These are phyloP conservation scores for Suillus subaureus DNA, from an alignment of 768 basidiomycete genomes.

Conservation along the genomic window DNA sequence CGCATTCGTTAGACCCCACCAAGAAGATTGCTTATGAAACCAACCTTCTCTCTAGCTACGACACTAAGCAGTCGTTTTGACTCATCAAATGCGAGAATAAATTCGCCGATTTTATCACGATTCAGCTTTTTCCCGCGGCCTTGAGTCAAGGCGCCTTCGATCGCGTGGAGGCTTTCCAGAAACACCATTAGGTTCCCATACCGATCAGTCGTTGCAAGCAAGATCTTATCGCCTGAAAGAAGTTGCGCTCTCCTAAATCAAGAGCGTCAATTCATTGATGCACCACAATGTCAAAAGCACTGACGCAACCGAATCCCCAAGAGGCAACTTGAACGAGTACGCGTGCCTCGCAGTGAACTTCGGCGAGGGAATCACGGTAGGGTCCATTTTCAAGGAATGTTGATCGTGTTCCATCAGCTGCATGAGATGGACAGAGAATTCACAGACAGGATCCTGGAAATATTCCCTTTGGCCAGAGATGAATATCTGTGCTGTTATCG, in stretches of 20 bases:
- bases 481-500: neutral
- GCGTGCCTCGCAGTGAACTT: constrained; percentile 14
- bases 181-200: constrained; percentile 39
- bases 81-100: constrained; percentile 54
- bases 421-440: constrained; percentile 30
- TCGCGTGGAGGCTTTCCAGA: constrained; percentile 34
- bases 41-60: constrained; percentile 45
- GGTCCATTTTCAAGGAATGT: constrained; percentile 29
- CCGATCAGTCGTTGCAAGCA: constrained; percentile 44
- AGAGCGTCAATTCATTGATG: neutral
- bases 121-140: constrained; percentile 37
- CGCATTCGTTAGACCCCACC: neutral
- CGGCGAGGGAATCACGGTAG: constrained; percentile 24
- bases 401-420: constrained; percentile 29
- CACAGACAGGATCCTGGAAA: constrained; percentile 19
- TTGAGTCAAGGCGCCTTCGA: constrained; percentile 35
- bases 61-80: constrained; percentile 50
- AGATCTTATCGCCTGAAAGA: constrained; percentile 41
- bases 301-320: constrained; percentile 20
- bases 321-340: constrained; percentile 22
- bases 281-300: neutral
- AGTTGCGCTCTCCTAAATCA: constrained; percentile 40
- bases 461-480: constrained; percentile 23
- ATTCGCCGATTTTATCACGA: constrained; percentile 49
- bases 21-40: neutral